phyloP scores from a whole-genome alignment of 176 grass and related monocot genomes.

The Bothriochloa decipiens region DNA sequence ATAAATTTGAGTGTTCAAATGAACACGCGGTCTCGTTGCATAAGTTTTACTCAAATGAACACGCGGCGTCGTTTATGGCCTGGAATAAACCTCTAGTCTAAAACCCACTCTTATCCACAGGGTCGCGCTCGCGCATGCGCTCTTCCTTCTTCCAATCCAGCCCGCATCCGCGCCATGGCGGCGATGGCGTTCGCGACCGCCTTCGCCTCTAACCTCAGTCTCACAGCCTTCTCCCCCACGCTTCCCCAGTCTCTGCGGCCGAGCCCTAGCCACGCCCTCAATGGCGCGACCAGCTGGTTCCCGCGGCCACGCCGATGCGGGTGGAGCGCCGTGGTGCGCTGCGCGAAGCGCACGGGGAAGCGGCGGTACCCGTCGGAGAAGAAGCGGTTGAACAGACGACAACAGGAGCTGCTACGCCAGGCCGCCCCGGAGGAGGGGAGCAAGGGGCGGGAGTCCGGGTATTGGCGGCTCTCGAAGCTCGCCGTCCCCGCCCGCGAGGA shows the following conservation, averaged over 20 bases:
- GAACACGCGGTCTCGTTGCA: background rate
- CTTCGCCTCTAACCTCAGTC: constrained; percentile 21
- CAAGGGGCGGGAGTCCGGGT: constrained; percentile 57
- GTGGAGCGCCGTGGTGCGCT: constrained; percentile 41
- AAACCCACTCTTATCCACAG: constrained; percentile 56
- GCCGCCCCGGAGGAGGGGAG: constrained; percentile 48
- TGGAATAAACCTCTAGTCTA: constrained; percentile 17
- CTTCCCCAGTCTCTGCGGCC: background rate
- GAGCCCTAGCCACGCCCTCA: constrained; percentile 14
- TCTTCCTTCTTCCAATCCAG: background rate
- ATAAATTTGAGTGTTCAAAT: background rate
- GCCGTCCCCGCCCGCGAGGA: constrained; percentile 73
- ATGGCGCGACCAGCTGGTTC: background rate
- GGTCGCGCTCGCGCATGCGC: background rate
- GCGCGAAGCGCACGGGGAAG: constrained; percentile 84
- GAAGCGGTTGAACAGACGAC: constrained; percentile 63
- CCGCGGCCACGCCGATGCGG: constrained; percentile 37
- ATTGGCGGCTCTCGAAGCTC: constrained; percentile 89
- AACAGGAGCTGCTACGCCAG: constrained; percentile 52
- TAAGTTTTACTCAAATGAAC: background rate
- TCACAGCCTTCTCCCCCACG: constrained; percentile 29
- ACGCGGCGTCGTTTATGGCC: background rate
- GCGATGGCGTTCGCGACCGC: constrained; percentile 48
- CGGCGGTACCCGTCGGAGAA: constrained; percentile 95
- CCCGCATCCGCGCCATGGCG: constrained; percentile 9